These are phyloP conservation scores for Apiospora phragmitis DNA, from an alignment of 2,329 filamentous ascomycete genomes.

Conservation along the genomic window DNA sequence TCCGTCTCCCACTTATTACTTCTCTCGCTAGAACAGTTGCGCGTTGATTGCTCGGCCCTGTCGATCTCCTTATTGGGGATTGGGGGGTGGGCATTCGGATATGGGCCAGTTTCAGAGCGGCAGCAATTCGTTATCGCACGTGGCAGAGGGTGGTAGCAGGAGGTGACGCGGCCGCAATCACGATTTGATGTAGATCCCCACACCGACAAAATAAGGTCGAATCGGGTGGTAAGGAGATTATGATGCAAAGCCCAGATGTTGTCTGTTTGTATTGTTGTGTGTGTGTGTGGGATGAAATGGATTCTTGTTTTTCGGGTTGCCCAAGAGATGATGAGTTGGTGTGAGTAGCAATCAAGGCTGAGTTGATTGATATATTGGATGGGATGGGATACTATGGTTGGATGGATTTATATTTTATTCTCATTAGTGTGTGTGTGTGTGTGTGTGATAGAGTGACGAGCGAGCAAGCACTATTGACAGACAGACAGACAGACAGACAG, in stretches of 20 bases:
- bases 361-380: neutral
- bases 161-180: slow-evolving; percentile 7
- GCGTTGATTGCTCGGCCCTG: slow-evolving; percentile 4
- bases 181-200: slow-evolving; percentile 8
- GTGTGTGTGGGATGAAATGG: neutral
- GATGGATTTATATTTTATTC: neutral
- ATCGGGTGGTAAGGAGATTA: neutral
- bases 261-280: neutral
- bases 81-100: neutral
- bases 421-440: too few species aligned
- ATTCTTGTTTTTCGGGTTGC: neutral
- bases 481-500: too few species aligned
- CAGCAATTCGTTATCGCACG: neutral
- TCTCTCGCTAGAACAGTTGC: neutral
- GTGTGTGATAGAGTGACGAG: neutral
- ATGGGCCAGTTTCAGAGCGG: slow-evolving; percentile 8
- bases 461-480: neutral
- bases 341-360: neutral
- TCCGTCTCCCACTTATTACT: neutral
- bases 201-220: slow-evolving; percentile 5
- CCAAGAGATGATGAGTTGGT: neutral
- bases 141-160: slow-evolving; percentile 2
- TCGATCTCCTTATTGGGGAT: neutral
- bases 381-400: neutral
- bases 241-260: neutral